Percentiles rank a stretch among this genome's conserved stretches.
Evolutionary conservation across 306 rosid genomes (phyloP).

Genomic region (Alnus rubra): DNA sequence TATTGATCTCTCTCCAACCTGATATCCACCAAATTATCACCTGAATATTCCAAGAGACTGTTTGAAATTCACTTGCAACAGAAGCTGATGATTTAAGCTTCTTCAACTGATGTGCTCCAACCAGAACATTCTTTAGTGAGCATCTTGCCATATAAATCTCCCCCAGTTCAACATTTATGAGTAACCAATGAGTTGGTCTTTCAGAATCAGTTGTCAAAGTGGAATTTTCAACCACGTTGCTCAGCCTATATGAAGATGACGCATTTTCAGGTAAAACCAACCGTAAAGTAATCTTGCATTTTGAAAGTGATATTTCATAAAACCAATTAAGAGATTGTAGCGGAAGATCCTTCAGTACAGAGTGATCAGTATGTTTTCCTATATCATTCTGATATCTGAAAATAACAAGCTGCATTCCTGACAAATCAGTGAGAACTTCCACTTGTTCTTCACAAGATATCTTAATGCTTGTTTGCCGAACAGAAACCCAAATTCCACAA

Average conservation of each 20-base stretch:
- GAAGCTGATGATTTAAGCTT: slow-evolving; percentile 55
- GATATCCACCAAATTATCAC: slow-evolving; percentile 46
- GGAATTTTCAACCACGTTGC: slow-evolving; percentile 36
- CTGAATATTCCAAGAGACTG: slow-evolving; percentile 64
- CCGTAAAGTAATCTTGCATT: slow-evolving; percentile 41
- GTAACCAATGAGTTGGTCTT: slow-evolving; percentile 52
- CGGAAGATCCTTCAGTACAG: slow-evolving; percentile 45
- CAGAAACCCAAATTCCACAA: slow-evolving; percentile 70
- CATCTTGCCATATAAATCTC: slow-evolving; percentile 56
- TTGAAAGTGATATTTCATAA: slow-evolving; percentile 69
- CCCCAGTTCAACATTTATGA: slow-evolving; percentile 49
- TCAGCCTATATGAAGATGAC: slow-evolving; percentile 40
- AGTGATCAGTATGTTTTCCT: slow-evolving; percentile 40
- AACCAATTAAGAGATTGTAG: slow-evolving; percentile 49
- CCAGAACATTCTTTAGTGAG: slow-evolving; percentile 57
- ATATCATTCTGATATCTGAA: slow-evolving; percentile 49
- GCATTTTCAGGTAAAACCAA: slow-evolving; percentile 36
- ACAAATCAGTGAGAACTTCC: slow-evolving; percentile 48
- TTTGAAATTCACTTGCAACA: slow-evolving; percentile 63
- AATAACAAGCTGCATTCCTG: slow-evolving; percentile 47
- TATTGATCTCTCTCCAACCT: slow-evolving; percentile 21
- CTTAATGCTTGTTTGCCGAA: slow-evolving; percentile 50
- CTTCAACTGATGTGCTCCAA: slow-evolving; percentile 51
- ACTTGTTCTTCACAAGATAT: slow-evolving; percentile 61
- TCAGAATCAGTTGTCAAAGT: slow-evolving; percentile 37